phyloP scores from a whole-genome alignment of 2,329 filamentous ascomycete species.

The Nakataea oryzae region DNA sequence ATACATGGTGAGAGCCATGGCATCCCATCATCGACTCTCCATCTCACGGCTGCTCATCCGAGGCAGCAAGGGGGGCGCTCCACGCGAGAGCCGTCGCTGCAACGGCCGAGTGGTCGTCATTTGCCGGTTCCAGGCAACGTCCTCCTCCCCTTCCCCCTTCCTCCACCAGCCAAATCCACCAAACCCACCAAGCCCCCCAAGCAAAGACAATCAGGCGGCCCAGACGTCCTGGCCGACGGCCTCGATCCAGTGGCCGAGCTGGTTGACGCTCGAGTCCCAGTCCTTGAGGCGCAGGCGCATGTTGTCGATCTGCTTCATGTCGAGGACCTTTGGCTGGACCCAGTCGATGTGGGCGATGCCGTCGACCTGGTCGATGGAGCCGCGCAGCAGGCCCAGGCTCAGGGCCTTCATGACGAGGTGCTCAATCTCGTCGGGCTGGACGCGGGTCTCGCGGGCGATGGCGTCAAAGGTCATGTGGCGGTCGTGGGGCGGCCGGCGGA shows the following conservation, averaged over 20 bases:
- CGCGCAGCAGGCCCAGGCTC: slow-evolving; percentile 78
- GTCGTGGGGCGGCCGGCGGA: slow-evolving; percentile 90
- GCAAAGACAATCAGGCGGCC: slow-evolving; percentile 57
- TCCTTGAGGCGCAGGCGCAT: slow-evolving; percentile 84
- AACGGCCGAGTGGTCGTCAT: too few relatives aligned
- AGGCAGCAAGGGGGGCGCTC: too few relatives aligned
- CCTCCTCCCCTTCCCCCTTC: background rate
- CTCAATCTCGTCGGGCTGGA: slow-evolving; percentile 85
- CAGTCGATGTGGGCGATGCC: slow-evolving; percentile 92
- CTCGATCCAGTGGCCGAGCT: slow-evolving; percentile 96
- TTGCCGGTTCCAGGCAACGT: too few relatives aligned
- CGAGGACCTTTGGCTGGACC: slow-evolving; percentile 97
- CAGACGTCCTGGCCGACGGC: slow-evolving; percentile 88
- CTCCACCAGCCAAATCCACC: too few relatives aligned
- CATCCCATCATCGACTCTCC: background rate
- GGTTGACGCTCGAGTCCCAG: slow-evolving; percentile 94
- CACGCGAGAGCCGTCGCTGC: too few relatives aligned
- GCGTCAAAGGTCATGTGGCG: slow-evolving; percentile 85
- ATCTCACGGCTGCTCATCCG: background rate
- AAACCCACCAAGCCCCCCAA: background rate
- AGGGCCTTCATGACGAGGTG: slow-evolving; percentile 99
- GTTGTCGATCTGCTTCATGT: slow-evolving; percentile 87
- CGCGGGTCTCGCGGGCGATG: slow-evolving; percentile 87
- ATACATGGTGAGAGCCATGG: background rate
- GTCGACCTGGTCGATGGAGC: slow-evolving; percentile 93